These are phyloP conservation scores for Pistacia vera DNA, from an alignment of 345 rosid species.

Conservation along the genomic window DNA sequence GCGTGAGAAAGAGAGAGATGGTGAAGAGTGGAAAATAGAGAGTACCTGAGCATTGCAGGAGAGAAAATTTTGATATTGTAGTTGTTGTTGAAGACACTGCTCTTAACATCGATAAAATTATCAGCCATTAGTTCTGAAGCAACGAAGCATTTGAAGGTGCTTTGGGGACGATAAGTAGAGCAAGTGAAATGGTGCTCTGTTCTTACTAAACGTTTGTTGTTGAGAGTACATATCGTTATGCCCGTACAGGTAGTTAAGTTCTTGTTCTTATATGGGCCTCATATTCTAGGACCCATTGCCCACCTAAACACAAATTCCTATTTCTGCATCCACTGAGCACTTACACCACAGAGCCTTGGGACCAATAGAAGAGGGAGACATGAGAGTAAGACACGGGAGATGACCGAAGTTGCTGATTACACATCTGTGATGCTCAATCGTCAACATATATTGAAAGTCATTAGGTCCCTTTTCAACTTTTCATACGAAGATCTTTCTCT, in stretches of 20 bases:
- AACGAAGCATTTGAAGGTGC: not conserved
- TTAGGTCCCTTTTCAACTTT: not conserved
- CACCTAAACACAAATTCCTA: no score
- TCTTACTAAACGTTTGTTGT: no score
- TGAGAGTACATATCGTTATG: not conserved
- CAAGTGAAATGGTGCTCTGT: no score
- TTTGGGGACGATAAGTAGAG: not conserved
- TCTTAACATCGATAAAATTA: not conserved
- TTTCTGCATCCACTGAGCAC: no score
- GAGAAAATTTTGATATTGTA: not conserved
- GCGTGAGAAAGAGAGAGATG: constrained; percentile 33
- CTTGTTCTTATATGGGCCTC: no score
- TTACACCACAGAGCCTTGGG: not conserved
- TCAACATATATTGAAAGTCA: no score
- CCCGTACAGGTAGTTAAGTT: not conserved
- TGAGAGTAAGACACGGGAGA: no score
- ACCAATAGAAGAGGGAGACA: not conserved
- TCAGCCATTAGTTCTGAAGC: not conserved
- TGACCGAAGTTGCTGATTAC: no score
- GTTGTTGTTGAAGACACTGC: not conserved
- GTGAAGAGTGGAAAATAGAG: constrained; percentile 29
- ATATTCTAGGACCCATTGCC: no score
- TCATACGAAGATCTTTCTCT: not conserved
- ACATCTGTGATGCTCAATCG: no score
- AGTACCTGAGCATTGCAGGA: constrained; percentile 43